Conservation (phyloP, 2,329 filamentous ascomycete genomes). For the Sporothrix sp. region DNA sequence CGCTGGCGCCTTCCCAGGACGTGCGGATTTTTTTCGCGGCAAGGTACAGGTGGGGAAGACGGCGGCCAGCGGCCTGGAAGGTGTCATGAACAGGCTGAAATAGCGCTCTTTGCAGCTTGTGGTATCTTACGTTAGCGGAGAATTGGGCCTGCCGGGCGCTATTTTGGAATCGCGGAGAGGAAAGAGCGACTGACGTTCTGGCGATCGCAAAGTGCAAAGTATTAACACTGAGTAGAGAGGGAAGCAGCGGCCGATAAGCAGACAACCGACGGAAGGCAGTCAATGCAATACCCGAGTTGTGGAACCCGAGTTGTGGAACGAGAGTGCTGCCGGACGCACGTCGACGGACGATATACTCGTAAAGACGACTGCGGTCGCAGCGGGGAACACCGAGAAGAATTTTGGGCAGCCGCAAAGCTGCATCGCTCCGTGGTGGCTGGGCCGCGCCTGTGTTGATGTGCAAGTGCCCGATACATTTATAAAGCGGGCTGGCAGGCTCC, state of each 20-base stretch:
- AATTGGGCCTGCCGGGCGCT: background rate
- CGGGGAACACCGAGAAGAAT: no score
- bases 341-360: no score
- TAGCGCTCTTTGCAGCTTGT: background rate
- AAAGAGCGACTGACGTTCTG: background rate
- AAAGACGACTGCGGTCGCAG: no score
- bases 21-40: slow-evolving; percentile 1
- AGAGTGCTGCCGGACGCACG: no score
- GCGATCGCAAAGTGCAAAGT: background rate
- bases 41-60: slow-evolving; percentile 1
- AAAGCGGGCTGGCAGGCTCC: no score
- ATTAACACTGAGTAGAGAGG: no score
- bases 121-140: slow-evolving; percentile 5
- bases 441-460: background rate
- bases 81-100: background rate
- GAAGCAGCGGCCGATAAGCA: background rate
- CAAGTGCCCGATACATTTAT: background rate
- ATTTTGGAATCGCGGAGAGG: slow-evolving; percentile 1
- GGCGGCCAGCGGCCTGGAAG: background rate
- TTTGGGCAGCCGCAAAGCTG: no score
- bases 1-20: slow-evolving; percentile 5
- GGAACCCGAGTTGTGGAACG: no score
- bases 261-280: no score
- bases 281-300: no score
- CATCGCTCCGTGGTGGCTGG: slow-evolving; percentile 4